Base-by-base conservation (phyloP, 441 rosid species). In the Erodium trifolium region DNA sequence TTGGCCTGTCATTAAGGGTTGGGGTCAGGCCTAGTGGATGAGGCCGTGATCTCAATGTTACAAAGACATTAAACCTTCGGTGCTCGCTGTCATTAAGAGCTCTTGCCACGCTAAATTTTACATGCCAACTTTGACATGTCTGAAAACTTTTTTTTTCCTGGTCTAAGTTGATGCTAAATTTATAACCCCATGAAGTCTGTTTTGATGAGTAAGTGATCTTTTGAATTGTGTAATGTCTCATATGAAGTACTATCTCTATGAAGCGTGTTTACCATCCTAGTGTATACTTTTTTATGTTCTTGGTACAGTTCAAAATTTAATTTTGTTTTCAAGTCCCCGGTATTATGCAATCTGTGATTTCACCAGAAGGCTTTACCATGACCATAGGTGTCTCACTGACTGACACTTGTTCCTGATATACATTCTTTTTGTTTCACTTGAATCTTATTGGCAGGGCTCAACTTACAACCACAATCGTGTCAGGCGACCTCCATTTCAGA, bases 401-500 rank as follows among this genome's bases (percentile, higher is more conserved):
- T 63, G 17, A 62, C n/a, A 35, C 23, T 64, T 34, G 63, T 65
- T 65, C 66, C 63, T 70, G 60, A 65, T 34, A 35, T 6, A 31
- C 23, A n/a, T 12, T n/a, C 5, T 65, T 34, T 31, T 63, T 65
- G 45, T 65, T n/a, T 39, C 39, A 39, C 31, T 35, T 66, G n/a
- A 65, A 34, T 78, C 1, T 71, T 65, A 8, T 75, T 71, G 67
- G 53, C 80, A 86, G 94, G 77, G 72, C 67, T 53, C 72, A 16
- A 68, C 73, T 71, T 76, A 55, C 71, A 74, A 75, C 47, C 43
- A 51, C 29, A 35, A n/a, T 37, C 23, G 68, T 74, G 60, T 67
- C 73, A 81, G 73, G 43, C 72, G 72, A 39, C 71, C 63, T 66
- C 73, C 71, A 34, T 3, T 47, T 34, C 35, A 65, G 60, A 62